A percentile compares a stretch with the other conserved stretches of the same genome.
phyloP scores from a whole-genome alignment of 352 stramenopile species.

The Plasmopara viticola region DNA sequence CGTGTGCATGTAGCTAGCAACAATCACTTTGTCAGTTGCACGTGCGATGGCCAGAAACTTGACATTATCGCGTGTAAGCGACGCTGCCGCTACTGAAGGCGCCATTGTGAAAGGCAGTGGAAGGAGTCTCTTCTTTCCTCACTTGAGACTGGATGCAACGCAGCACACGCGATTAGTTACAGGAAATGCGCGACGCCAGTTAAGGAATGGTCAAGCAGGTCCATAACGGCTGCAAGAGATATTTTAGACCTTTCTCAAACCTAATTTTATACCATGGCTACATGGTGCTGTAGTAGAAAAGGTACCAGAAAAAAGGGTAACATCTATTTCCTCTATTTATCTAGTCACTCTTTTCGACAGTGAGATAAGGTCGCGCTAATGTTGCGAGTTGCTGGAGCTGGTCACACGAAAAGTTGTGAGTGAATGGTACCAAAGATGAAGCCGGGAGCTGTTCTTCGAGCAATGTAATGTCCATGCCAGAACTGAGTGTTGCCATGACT shows the following conservation, averaged over 20 bases:
- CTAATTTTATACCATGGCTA: conserved; percentile 13
- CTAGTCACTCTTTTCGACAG: conserved; percentile 22
- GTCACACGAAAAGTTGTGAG: conserved; percentile 24
- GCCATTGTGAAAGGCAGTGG: background rate
- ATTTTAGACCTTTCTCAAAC: conserved; percentile 17
- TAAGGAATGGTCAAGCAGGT: background rate
- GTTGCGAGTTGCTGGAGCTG: conserved; percentile 36
- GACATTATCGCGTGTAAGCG: conserved; percentile 73
- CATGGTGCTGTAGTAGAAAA: background rate
- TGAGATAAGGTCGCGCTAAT: conserved; percentile 31
- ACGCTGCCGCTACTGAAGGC: conserved; percentile 17
- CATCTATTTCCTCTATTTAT: too few species aligned
- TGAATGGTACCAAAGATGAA: conserved; percentile 31
- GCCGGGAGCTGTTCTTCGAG: conserved; percentile 53
- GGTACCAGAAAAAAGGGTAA: background rate
- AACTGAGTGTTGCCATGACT: conserved; percentile 42
- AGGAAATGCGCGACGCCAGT: background rate
- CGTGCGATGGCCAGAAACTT: conserved; percentile 81
- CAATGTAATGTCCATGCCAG: conserved; percentile 52
- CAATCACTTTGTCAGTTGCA: conserved; percentile 73
- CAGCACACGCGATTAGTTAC: background rate
- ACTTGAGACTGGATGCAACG: too few species aligned
- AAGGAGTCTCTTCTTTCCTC: too few species aligned
- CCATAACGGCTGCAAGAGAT: background rate
- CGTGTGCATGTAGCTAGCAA: conserved; percentile 72